Conservation (phyloP, 495 filamentous ascomycete genomes). For the Neurospora sp. region DNA sequence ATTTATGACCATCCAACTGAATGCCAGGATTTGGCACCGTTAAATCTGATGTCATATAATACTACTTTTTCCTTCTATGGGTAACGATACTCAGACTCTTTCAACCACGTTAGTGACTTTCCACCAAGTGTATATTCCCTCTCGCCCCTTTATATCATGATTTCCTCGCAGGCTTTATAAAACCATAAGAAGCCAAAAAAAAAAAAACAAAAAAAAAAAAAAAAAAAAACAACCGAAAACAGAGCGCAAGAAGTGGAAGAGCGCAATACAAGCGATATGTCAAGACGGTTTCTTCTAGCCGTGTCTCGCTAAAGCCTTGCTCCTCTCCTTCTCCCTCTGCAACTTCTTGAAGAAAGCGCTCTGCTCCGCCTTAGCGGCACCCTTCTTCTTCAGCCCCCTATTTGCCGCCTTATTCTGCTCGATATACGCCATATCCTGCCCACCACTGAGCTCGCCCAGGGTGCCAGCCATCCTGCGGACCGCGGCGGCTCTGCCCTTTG, state of each 20-base stretch:
- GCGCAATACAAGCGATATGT: too few relatives aligned
- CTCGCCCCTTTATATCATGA: background rate
- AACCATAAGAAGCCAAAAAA: background rate
- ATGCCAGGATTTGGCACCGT: background rate
- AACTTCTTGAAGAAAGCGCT: conserved; percentile 69
- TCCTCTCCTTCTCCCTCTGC: conserved; percentile 51
- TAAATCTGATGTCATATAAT: background rate
- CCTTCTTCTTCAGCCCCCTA: conserved; percentile 57
- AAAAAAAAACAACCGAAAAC: too few relatives aligned
- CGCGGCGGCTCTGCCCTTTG: conserved; percentile 19
- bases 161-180: background rate
- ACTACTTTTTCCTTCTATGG: background rate
- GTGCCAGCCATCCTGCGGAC: conserved; percentile 74
- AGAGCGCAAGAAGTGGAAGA: too few relatives aligned
- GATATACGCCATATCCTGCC: conserved; percentile 93
- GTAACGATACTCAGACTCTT: background rate
- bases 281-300: background rate
- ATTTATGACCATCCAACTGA: background rate
- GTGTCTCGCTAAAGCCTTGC: background rate
- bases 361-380: conserved; percentile 44
- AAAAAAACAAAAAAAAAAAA: too few relatives aligned
- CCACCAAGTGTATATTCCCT: background rate
- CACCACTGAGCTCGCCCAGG: conserved; percentile 75
- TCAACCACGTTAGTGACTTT: too few relatives aligned
- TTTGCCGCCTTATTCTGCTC: conserved; percentile 78